A percentile compares a stretch with the other conserved stretches of the same genome.
Evolutionary conservation across 2,329 filamentous ascomycete species (phyloP).

Genomic region (Calcarisporium arbuscula): DNA sequence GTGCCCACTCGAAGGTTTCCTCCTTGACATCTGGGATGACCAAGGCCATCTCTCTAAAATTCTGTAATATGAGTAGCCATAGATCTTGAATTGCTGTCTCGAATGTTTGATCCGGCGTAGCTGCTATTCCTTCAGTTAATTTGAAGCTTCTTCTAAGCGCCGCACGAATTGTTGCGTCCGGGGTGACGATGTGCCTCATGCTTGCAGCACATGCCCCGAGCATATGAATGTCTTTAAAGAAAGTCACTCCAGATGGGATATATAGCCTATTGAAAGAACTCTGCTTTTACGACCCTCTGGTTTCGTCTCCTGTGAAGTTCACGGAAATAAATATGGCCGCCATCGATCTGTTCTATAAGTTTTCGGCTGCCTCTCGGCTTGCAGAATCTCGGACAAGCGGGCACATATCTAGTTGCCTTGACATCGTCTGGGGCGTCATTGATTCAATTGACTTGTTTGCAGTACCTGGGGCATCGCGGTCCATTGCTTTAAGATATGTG

Average conservation of each 20-base stretch:
- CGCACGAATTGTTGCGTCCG: not conserved
- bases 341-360: not conserved
- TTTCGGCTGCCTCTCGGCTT: not conserved
- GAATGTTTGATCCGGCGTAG: not conserved
- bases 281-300: not conserved
- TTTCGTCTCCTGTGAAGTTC: not conserved
- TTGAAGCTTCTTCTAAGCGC: not conserved
- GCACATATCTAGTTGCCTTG: not conserved
- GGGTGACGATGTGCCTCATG: not conserved
- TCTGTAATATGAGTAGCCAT: not conserved
- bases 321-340: not conserved
- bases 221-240: not conserved
- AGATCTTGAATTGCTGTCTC: not conserved
- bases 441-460: not conserved
- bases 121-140: not conserved
- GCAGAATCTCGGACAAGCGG: not conserved
- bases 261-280: not conserved
- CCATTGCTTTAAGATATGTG: not conserved
- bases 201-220: conserved; percentile 1
- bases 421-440: conserved; percentile 1
- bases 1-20: not conserved
- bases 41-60: not conserved
- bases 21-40: not conserved
- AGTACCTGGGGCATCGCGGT: not conserved
- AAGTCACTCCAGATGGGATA: not conserved